A percentile compares a stretch with the other conserved stretches of the same genome.
Conservation (phyloP, 2,329 filamentous ascomycete genomes). For the Ophiostoma australiae region DNA sequence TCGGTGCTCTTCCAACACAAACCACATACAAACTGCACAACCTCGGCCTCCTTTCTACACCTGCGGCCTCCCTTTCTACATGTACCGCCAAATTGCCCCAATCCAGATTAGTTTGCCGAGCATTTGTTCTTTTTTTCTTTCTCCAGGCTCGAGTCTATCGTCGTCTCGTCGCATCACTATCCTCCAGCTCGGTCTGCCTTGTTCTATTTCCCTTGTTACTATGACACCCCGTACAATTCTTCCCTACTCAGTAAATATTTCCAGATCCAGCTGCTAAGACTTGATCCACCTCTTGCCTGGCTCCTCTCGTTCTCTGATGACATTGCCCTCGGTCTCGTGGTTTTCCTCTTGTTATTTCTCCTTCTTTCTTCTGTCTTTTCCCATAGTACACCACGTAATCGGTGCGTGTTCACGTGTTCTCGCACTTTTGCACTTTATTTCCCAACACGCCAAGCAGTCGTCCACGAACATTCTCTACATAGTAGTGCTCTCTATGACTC, state of each 20-base stretch:
- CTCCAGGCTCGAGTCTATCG: background rate
- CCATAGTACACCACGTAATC: background rate
- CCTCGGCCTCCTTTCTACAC: background rate
- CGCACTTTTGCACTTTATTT: background rate
- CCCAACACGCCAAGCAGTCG: background rate
- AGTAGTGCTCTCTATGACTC: background rate
- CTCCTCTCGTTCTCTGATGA: background rate
- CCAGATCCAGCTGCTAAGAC: background rate
- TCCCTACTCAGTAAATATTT: background rate
- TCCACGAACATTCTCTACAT: background rate
- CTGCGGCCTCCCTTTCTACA: background rate
- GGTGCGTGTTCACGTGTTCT: conserved; percentile 13
- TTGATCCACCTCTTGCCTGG: background rate
- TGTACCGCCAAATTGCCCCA: conserved; percentile 1
- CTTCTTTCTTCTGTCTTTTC: background rate
- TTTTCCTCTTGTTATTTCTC: background rate
- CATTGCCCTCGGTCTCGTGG: background rate
- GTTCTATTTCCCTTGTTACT: background rate
- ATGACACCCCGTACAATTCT: background rate
- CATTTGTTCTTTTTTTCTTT: background rate
- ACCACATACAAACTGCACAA: background rate
- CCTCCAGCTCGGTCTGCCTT: background rate
- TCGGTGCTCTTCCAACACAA: background rate
- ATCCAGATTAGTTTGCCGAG: background rate
- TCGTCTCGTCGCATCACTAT: background rate